Evolutionary conservation across 2,329 filamentous ascomycete species (phyloP), one percentile per base, ranked within the genome.

Genomic region (Alternaria postmessia): DNA sequence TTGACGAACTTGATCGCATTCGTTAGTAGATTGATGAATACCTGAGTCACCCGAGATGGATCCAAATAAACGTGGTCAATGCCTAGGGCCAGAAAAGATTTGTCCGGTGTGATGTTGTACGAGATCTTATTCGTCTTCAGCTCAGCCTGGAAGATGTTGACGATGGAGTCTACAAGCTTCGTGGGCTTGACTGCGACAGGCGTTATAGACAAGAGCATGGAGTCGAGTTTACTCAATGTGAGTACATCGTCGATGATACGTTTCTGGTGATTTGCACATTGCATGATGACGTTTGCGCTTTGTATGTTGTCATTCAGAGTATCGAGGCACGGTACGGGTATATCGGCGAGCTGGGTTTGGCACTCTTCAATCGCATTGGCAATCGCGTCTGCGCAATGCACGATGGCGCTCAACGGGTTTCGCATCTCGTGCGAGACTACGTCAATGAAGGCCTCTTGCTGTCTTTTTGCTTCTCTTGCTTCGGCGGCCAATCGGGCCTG

Each of bases 1-100:
- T 80, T 78, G 1, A 81, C 81, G 51, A 80, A 80, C 28, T 80
- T 80, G 64, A 80, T 77, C 1, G 74, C 75, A 38, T 81, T 80
- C 2, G 90, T 93, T 18, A 94, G 80, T 4, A 94, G 81, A 70
- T 94, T 94, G 9, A 90, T 92, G 46, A 94, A 87, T 59, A 96
- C 93, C 71, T 96, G 93, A 0, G 81, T 76, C 9, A 83, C 67
- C 22, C 81, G 73, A 34, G 75, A 80, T 0, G 80, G 78, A 58
- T 83, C 81, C 0, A 83, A 64, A 20, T 79, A 71, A 3, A 82
- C 69, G 59, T 78, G 74, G 20, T 80, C 76, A 11, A 82, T 71
- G 4, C 64, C 64, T 7, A 82, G 64, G 5, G 75, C 61, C 4
- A 68, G 42, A 34, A 81, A 74, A 0, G 80, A 80, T 2, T 68